Evolutionary conservation across 768 basidiomycete genomes (phyloP), one percentile per base, ranked within the genome.

Genomic region (Boletus barrowsii): DNA sequence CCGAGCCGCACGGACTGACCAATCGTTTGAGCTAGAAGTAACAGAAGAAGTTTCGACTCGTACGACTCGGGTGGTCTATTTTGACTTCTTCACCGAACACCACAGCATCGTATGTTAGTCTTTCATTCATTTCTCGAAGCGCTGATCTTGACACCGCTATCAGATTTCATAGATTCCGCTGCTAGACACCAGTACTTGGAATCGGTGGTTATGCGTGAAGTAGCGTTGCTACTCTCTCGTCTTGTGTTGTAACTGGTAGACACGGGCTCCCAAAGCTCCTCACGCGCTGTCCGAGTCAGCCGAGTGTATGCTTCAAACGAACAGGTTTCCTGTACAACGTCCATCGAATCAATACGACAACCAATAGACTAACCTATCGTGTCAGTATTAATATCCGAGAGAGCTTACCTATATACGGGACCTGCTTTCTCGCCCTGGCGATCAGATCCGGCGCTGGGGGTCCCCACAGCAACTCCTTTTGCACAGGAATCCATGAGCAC

Each of bases 401-500:
- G 5, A 10, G 2, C 41, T 33, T 10, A 42, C 42, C 36, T 15
- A 37, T 18, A 15, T 20, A 26, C 41, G 26, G 22, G 42, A 22
- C 40, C 26, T 41, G 30, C 13, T 29, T 47, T 50, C 48, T 24
- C 32, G 2, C 33, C 11, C 37, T 40, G 39, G 30, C 20, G 33
- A 52, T 65, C 39, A 15, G 46, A 33, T 29, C 30, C 42, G 32
- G 30, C 15, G 18, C 35, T 29, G n/a, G 15, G 37, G 14, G 10
- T 50, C 26, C 9, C 22, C 49, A 58, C 54, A 56, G 52, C 51
- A 59, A 42, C 29, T 30, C 24, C 20, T 42, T 33, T 54, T 20
- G 32, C 59, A 64, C 59, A 61, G 62, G 51, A 49, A 57, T 50
- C 24, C 30, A 45, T 15, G 30, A 48, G 35, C 1, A 47, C 42